These are phyloP conservation scores for Chimonanthus salicifolius DNA, from an alignment of 164 flowering plant genomes.

Conservation along the genomic window DNA sequence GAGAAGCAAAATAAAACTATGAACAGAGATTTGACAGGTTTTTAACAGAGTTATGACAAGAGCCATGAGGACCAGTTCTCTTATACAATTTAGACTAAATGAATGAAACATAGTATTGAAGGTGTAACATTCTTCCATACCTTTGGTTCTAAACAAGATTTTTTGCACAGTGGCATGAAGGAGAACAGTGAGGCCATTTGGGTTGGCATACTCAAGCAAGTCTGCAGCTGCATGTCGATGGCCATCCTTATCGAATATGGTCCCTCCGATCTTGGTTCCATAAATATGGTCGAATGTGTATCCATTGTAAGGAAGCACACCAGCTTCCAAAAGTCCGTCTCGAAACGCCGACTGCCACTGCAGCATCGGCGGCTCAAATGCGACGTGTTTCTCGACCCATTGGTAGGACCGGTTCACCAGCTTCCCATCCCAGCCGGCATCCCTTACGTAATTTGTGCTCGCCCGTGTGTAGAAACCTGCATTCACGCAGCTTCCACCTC, in stretches of 20 bases:
- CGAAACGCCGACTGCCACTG: constrained; percentile 75
- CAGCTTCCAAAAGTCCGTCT: constrained; percentile 62
- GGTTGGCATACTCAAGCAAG: constrained; percentile 61
- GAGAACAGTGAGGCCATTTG: constrained; percentile 35
- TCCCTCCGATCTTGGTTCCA: constrained; percentile 83
- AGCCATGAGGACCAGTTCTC: too few species aligned
- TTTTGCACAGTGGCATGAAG: constrained; percentile 55
- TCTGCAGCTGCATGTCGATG: constrained; percentile 80
- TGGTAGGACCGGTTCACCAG: constrained; percentile 52
- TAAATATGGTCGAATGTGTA: constrained; percentile 58
- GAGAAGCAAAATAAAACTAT: too few species aligned
- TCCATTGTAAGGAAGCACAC: constrained; percentile 61
- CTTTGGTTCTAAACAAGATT: constrained; percentile 41
- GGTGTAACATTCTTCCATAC: constrained; percentile 12
- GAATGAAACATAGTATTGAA: too few species aligned
- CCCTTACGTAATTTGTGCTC: constrained; percentile 19
- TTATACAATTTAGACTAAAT: too few species aligned
- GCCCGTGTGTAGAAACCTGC: constrained; percentile 83
- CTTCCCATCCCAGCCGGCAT: constrained; percentile 38
- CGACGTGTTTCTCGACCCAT: constrained; percentile 75
- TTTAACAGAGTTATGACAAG: too few species aligned
- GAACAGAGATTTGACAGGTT: too few species aligned
- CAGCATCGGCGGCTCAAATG: constrained; percentile 47
- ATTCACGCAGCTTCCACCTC: constrained; percentile 68
- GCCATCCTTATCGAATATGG: constrained; percentile 63